Evolutionary conservation across 2,329 filamentous ascomycete genomes (phyloP).

Genomic region (Colletotrichum sp.): DNA sequence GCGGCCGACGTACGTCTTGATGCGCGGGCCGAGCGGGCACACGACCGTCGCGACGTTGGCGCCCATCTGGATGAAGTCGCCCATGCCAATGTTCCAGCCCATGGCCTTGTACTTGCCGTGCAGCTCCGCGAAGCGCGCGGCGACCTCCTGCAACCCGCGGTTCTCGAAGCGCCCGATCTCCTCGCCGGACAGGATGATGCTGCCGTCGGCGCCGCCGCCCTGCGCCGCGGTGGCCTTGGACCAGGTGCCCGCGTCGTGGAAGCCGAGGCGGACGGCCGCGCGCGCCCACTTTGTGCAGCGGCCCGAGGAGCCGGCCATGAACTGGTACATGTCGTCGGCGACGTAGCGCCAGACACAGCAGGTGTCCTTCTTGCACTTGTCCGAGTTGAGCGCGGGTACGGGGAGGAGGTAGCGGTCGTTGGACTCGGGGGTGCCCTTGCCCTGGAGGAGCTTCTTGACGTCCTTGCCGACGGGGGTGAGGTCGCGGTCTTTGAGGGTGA

Average conservation of each 20-base stretch:
- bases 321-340: slow-evolving; percentile 39
- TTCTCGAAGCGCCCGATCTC: slow-evolving; percentile 47
- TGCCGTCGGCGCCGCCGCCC: slow-evolving; percentile 50
- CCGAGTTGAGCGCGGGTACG: slow-evolving; percentile 27
- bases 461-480: slow-evolving; percentile 22
- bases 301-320: slow-evolving; percentile 41
- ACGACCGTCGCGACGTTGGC: slow-evolving; percentile 54
- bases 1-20: slow-evolving; percentile 57
- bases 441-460: slow-evolving; percentile 21
- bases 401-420: slow-evolving; percentile 22
- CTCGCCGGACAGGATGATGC: slow-evolving; percentile 41
- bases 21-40: slow-evolving; percentile 49
- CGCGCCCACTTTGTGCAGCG: slow-evolving; percentile 49
- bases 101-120: slow-evolving; percentile 40
- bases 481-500: slow-evolving; percentile 15
- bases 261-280: slow-evolving; percentile 50
- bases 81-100: slow-evolving; percentile 47
- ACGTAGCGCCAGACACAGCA: slow-evolving; percentile 53
- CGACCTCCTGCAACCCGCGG: slow-evolving; percentile 50
- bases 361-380: slow-evolving; percentile 39
- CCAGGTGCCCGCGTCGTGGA: slow-evolving; percentile 54
- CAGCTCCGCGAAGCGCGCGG: slow-evolving; percentile 40
- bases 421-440: slow-evolving; percentile 23
- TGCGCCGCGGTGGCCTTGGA: slow-evolving; percentile 33
- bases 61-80: slow-evolving; percentile 61